These are phyloP conservation scores for Pythium grandisporangium DNA, from an alignment of 352 stramenopile genomes.

Conservation along the genomic window DNA sequence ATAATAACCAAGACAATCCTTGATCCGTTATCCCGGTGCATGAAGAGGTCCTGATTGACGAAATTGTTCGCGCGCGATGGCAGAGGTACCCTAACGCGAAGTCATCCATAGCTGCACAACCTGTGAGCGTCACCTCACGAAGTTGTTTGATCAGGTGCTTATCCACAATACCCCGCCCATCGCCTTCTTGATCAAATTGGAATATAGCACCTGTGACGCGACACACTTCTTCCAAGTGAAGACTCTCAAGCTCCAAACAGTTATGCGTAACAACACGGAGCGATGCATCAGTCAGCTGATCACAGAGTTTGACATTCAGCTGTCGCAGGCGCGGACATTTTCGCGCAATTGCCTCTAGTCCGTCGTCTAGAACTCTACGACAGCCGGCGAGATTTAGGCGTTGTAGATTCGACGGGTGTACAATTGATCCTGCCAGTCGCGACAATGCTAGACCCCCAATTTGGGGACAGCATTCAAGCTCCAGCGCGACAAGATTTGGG, in stretches of 20 bases:
- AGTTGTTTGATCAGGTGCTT: conserved; percentile 67
- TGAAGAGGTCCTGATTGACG: conserved; percentile 40
- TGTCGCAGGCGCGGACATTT: conserved; percentile 45
- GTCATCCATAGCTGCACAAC: conserved; percentile 68
- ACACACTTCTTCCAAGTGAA: conserved; percentile 82
- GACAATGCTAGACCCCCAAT: conserved; percentile 44
- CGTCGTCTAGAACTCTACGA: conserved; percentile 67
- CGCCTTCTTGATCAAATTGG: conserved; percentile 72
- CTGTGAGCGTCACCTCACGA: conserved; percentile 44
- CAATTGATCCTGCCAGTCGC: conserved; percentile 31
- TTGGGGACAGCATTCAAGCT: conserved; percentile 61
- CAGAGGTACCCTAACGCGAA: conserved; percentile 57
- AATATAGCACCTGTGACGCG: conserved; percentile 68
- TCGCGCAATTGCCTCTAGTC: conserved; percentile 52
- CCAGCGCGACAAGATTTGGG: conserved; percentile 23
- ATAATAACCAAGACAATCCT: conserved; percentile 38
- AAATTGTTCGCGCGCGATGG: conserved; percentile 41
- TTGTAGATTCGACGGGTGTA: conserved; percentile 36
- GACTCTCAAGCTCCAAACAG: conserved; percentile 62
- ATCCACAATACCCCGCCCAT: conserved; percentile 72
- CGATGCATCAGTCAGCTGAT: conserved; percentile 77
- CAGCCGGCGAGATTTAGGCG: conserved; percentile 75
- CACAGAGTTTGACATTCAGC: conserved; percentile 72
- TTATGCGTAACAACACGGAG: conserved; percentile 72
- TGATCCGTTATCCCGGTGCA: conserved; percentile 62